These are phyloP conservation scores for Hypocrella siamensis DNA, from an alignment of 2,329 filamentous ascomycete species.

Conservation along the genomic window DNA sequence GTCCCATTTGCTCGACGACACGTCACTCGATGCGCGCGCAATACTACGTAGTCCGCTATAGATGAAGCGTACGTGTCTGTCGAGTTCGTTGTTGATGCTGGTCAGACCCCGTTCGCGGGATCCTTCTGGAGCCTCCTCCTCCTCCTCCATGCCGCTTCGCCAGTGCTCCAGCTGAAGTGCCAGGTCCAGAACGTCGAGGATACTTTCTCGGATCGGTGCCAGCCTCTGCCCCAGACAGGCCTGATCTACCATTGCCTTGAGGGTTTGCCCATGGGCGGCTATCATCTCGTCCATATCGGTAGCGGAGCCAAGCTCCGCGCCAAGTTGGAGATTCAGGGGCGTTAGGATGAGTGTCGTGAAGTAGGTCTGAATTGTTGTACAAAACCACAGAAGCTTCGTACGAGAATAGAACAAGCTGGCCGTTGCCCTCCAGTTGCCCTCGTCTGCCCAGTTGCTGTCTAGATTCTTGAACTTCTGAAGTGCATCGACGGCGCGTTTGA, in stretches of 20 bases:
- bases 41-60: slow-evolving; percentile 58
- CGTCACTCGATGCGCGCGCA: slow-evolving; percentile 54
- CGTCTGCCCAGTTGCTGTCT: slow-evolving; percentile 21
- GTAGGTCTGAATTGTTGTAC: slow-evolving; percentile 59
- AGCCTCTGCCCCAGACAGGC: slow-evolving; percentile 55
- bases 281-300: slow-evolving; percentile 74
- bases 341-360: slow-evolving; percentile 57
- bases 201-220: slow-evolving; percentile 51
- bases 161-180: slow-evolving; percentile 53
- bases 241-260: slow-evolving; percentile 47
- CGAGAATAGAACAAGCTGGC: slow-evolving; percentile 44
- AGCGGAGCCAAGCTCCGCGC: slow-evolving; percentile 38
- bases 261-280: slow-evolving; percentile 46
- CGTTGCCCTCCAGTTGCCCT: slow-evolving; percentile 23
- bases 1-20: slow-evolving; percentile 52
- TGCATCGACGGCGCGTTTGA: slow-evolving; percentile 52
- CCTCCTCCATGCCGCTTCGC: slow-evolving; percentile 16
- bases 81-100: slow-evolving; percentile 46
- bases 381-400: slow-evolving; percentile 62
- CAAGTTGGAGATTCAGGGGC: slow-evolving; percentile 41
- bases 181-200: slow-evolving; percentile 65
- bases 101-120: slow-evolving; percentile 35
- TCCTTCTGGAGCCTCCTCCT: slow-evolving; percentile 15
- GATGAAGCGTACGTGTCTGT: slow-evolving; percentile 53
- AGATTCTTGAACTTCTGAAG: slow-evolving; percentile 40